These are phyloP conservation scores for Zygoascus ofunaensis DNA, from an alignment of 805 yeast genomes.

Conservation along the genomic window DNA sequence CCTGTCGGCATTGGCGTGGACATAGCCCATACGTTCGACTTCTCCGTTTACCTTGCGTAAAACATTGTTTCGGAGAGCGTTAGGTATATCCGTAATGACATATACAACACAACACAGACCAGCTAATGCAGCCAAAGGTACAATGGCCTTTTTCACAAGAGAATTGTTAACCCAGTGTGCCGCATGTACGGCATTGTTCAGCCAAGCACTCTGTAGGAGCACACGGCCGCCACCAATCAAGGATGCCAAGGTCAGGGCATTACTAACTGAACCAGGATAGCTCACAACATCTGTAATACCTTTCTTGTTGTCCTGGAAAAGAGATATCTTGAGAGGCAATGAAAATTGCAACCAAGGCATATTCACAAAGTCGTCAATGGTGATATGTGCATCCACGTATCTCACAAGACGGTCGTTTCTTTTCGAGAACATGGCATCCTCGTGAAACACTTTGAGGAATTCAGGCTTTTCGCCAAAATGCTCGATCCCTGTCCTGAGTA, in stretches of 20 bases:
- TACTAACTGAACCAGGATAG: conserved; percentile 12
- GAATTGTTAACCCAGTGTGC: conserved; percentile 11
- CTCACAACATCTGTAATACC: conserved; percentile 4
- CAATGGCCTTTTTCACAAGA: conserved; percentile 34
- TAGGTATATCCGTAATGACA: conserved; percentile 71
- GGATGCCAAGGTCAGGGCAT: conserved; percentile 23
- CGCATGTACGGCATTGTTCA: conserved; percentile 13
- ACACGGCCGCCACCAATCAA: conserved; percentile 23
- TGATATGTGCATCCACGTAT: conserved; percentile 49
- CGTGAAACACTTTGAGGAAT: conserved; percentile 39
- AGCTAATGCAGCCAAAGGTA: conserved; percentile 45
- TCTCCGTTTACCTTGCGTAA: conserved; percentile 60
- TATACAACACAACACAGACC: conserved; percentile 50
- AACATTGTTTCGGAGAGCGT: conserved; percentile 77
- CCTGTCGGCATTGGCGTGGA: conserved; percentile 67
- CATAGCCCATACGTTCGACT: conserved; percentile 61
- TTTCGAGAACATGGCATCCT: conserved; percentile 75
- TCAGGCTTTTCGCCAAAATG: conserved; percentile 49
- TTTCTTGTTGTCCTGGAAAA: not conserved
- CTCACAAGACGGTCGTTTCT: conserved; percentile 53
- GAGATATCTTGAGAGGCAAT: not conserved
- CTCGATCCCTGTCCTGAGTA: conserved; percentile 52
- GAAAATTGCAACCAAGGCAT: not conserved
- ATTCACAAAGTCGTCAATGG: conserved; percentile 69
- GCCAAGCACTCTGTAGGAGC: conserved; percentile 17